Conservation (phyloP, 176 grass and related monocot genomes). For the Aegilops bicornis region DNA sequence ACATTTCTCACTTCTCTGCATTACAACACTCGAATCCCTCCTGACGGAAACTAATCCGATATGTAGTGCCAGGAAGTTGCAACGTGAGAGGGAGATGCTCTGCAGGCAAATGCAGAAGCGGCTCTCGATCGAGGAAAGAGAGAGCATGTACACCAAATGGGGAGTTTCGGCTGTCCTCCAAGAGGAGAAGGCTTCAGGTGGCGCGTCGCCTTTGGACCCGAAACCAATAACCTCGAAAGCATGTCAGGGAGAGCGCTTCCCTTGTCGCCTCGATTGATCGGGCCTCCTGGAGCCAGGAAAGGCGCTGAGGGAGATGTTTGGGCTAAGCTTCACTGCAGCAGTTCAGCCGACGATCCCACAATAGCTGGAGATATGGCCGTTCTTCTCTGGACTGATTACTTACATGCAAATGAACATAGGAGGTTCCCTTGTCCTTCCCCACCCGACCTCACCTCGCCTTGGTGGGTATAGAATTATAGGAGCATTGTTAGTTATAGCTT, state of each 20-base stretch:
- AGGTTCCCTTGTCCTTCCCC: neutral
- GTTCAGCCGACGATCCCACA: constrained; percentile 48
- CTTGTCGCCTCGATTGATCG: constrained; percentile 75
- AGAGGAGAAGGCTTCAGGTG: constrained; percentile 75
- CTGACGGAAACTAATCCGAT: neutral
- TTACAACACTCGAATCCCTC: neutral
- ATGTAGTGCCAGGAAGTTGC: constrained; percentile 70
- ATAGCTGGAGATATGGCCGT: constrained; percentile 58
- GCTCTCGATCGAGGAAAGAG: constrained; percentile 63
- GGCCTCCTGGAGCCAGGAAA: constrained; percentile 78
- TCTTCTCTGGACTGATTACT: constrained; percentile 44
- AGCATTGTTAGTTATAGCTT: neutral
- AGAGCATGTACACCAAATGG: constrained; percentile 91
- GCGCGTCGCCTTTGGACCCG: constrained; percentile 69
- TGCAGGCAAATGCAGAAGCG: constrained; percentile 83
- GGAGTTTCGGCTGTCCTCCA: constrained; percentile 71
- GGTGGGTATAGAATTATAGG: neutral
- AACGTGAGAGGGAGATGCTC: constrained; percentile 85
- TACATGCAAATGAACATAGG: neutral
- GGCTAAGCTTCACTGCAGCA: constrained; percentile 85
- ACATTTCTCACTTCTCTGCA: neutral
- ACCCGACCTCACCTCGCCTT: neutral
- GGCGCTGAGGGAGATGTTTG: constrained; percentile 97
- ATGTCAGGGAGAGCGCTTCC: constrained; percentile 84
- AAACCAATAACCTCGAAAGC: constrained; percentile 74